Conservation (phyloP, 1,284 basidiomycete species). For the Sanghuangporus baumii region DNA sequence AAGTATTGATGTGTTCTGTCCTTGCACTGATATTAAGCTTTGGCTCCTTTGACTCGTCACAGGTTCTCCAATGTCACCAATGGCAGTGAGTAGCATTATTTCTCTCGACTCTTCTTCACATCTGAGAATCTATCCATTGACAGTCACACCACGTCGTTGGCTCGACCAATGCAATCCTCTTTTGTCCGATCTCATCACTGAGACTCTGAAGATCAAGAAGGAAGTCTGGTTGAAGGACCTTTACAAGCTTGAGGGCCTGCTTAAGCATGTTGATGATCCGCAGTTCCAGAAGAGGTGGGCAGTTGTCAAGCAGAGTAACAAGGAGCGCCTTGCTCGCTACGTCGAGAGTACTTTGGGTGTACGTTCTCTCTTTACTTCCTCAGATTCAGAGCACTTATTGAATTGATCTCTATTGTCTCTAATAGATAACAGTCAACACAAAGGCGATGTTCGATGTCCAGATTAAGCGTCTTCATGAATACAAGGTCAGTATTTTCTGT, state of each 20-base stretch:
- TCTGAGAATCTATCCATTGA: conserved; percentile 10
- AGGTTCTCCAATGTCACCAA: conserved; percentile 82
- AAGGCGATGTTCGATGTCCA: conserved; percentile 89
- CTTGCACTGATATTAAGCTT: neutral
- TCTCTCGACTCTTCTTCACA: neutral
- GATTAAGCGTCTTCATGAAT: conserved; percentile 87
- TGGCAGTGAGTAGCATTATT: conserved; percentile 55
- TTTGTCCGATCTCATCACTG: conserved; percentile 77
- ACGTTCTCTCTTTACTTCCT: neutral
- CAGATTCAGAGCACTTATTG: neutral
- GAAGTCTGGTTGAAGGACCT: conserved; percentile 78
- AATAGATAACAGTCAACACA: conserved; percentile 57
- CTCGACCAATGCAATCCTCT: conserved; percentile 88
- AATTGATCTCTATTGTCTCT: neutral
- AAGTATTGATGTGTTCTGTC: conserved; percentile 23
- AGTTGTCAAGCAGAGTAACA: conserved; percentile 81
- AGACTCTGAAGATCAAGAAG: conserved; percentile 73
- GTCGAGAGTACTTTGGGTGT: conserved; percentile 68
- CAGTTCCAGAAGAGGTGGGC: conserved; percentile 76
- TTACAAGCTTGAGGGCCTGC: conserved; percentile 60
- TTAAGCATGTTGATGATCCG: conserved; percentile 64
- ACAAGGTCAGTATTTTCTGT: conserved; percentile 53
- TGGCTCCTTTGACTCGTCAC: neutral
- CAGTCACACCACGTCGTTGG: conserved; percentile 84
- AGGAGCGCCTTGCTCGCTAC: conserved; percentile 75